phyloP scores from a whole-genome alignment of 2,329 filamentous ascomycete genomes.

The Diaporthe helianthi region DNA sequence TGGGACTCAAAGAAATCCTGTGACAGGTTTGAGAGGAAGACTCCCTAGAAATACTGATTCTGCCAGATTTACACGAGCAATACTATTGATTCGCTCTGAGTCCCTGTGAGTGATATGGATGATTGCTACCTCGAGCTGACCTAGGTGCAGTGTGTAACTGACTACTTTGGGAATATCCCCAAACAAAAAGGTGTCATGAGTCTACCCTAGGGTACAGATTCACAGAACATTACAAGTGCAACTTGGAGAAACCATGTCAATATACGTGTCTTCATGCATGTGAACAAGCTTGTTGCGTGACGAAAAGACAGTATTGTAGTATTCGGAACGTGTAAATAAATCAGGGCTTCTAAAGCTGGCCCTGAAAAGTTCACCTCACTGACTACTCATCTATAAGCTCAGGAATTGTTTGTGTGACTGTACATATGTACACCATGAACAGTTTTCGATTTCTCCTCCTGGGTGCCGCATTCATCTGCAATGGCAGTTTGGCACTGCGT shows the following conservation, averaged over 20 bases:
- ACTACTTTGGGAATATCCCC: neutral
- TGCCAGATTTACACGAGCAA: neutral
- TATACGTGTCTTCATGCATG: neutral
- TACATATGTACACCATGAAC: neutral
- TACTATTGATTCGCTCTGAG: neutral
- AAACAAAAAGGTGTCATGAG: neutral
- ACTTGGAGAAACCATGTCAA: neutral
- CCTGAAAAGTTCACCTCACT: neutral
- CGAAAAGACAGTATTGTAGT: neutral
- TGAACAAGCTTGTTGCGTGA: neutral
- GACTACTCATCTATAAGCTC: neutral
- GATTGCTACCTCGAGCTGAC: too few species aligned
- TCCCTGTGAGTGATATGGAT: neutral
- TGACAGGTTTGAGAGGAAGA: too few species aligned
- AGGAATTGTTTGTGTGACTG: too few species aligned
- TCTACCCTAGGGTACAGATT: too few species aligned
- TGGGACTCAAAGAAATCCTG: neutral
- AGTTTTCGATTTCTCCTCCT: neutral
- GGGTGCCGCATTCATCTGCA: neutral
- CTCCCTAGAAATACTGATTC: too few species aligned
- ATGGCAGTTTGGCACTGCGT: too few species aligned
- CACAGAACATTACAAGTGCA: neutral
- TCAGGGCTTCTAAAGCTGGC: neutral
- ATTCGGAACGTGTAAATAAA: neutral
- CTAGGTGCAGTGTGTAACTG: neutral